Percentiles rank a stretch among this genome's conserved stretches.
phyloP scores from a whole-genome alignment of 2,329 filamentous ascomycete species.

The Fusarium sp. region DNA sequence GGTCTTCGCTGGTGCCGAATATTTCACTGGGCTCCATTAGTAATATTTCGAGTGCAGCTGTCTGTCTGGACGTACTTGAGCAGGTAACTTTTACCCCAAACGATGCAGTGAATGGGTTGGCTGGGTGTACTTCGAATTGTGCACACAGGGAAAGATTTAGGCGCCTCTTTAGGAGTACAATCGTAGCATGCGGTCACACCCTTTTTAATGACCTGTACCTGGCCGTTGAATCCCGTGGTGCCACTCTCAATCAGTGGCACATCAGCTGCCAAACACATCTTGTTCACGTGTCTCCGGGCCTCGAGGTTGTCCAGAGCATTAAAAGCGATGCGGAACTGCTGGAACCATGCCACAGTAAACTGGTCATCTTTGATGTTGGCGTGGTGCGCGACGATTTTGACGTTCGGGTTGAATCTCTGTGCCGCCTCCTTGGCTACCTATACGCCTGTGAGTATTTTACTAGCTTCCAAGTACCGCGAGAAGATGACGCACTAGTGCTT shows the following conservation, averaged over 20 bases:
- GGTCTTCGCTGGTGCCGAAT: constrained; percentile 91
- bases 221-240: constrained; percentile 96
- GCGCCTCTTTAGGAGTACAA: constrained; percentile 88
- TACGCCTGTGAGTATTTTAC: constrained; percentile 34
- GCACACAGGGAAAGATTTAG: constrained; percentile 95
- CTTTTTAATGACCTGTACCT: constrained; percentile 96
- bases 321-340: constrained; percentile 85
- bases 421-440: constrained; percentile 94
- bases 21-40: constrained; percentile 68
- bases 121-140: constrained; percentile 97
- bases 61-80: constrained; percentile 68
- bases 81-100: constrained; percentile 98
- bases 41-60: constrained; percentile 16
- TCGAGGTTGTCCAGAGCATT: constrained; percentile 98
- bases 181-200: constrained; percentile 95
- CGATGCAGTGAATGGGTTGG: constrained; percentile 97
- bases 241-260: constrained; percentile 95
- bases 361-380: constrained; percentile 92
- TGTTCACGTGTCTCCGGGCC: constrained; percentile 93
- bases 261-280: constrained; percentile 93
- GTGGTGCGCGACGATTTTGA: constrained; percentile 88
- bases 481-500: constrained; percentile 77
- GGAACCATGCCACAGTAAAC: constrained; percentile 92
- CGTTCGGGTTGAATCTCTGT: constrained; percentile 87
- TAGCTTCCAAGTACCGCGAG: constrained; percentile 4